Evolutionary conservation across 495 filamentous ascomycete genomes (phyloP).

Genomic region (Aspergillus heteromorphus): DNA sequence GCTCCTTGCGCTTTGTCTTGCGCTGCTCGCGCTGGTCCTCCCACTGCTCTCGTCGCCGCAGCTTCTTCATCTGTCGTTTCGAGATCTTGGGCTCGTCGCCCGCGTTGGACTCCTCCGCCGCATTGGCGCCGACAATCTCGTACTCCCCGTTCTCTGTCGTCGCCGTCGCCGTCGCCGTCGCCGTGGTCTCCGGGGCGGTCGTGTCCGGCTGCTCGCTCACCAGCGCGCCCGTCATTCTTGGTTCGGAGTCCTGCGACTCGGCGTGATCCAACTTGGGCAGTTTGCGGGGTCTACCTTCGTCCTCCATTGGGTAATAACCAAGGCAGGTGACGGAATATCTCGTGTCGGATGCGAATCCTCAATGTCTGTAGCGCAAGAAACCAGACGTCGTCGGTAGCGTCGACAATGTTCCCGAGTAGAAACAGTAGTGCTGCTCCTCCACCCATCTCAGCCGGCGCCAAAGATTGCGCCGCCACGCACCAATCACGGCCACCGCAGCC

Average conservation of each 20-base stretch:
- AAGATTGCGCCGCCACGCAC: constrained; percentile 9
- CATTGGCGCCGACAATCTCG: constrained; percentile 4
- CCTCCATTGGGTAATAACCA: constrained; percentile 39
- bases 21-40: constrained; percentile 64
- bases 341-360: background rate
- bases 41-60: constrained; percentile 59
- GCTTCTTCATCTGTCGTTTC: constrained; percentile 77
- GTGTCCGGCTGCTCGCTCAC: background rate
- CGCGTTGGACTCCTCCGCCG: constrained; percentile 3
- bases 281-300: constrained; percentile 49
- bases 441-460: background rate
- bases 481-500: constrained; percentile 28
- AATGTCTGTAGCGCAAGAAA: background rate
- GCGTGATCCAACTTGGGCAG: constrained; percentile 42
- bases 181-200: no score
- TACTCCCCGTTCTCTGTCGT: constrained; percentile 11
- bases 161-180: no score
- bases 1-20: constrained; percentile 66
- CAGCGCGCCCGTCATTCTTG: constrained; percentile 33
- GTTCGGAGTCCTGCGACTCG: constrained; percentile 17
- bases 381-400: background rate
- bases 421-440: no score
- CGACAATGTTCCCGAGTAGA: no score
- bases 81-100: constrained; percentile 46
- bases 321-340: constrained; percentile 4